Base-by-base conservation (phyloP, 2,329 filamentous ascomycete species). In the Claviceps africana region DNA sequence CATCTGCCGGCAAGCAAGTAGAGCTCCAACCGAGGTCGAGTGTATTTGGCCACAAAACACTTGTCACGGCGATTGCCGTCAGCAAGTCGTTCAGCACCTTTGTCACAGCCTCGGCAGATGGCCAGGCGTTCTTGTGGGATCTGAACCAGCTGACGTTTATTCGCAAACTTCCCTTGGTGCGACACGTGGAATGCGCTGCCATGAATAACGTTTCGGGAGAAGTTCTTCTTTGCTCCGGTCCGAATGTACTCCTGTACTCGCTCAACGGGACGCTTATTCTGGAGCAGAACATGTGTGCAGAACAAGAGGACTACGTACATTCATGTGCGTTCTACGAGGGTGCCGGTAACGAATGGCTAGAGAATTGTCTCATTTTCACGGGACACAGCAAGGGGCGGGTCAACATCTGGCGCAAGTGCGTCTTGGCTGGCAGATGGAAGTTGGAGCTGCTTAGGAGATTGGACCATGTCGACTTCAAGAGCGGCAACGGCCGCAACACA, bases 241-340 rank as follows among this genome's bases (percentile, higher is more conserved):
- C 82, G 2, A 80, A 84, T 39, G 76, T 95, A 39, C 72, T 85
- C 4, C 69, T 98, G 1, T 96, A 88, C 65, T 91, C 88, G 0
- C 76, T 98, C 39, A 98, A 98, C 59, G 93, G 93, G 3, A 81
- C 86, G 7, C 67, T 90, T 1, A 73, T 98, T 2, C 72, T 96
- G 0, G 82, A 93, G 53, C 88, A 95, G 65, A 84, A 86, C 37
- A 79, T 95, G 0, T 93, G 88, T 60, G 76, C 62, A 2, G 72
- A 74, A 37, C 72, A 76, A 10, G 86, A 91, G 25, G 91, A 96
- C 62, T 82, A 77, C 35, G 82, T 96, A 2, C 76, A 87, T 48
- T 82, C 85, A 1, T 93, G 89, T 57, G 87, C 90, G 2, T 95
- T 95, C 66, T 97, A 97, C 68, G 90, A 97, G 65, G 91, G 91